A percentile compares a stretch with the other conserved stretches of the same genome.
These are phyloP conservation scores for Earliella scabrosa DNA, from an alignment of 1,284 basidiomycete genomes.

Conservation along the genomic window DNA sequence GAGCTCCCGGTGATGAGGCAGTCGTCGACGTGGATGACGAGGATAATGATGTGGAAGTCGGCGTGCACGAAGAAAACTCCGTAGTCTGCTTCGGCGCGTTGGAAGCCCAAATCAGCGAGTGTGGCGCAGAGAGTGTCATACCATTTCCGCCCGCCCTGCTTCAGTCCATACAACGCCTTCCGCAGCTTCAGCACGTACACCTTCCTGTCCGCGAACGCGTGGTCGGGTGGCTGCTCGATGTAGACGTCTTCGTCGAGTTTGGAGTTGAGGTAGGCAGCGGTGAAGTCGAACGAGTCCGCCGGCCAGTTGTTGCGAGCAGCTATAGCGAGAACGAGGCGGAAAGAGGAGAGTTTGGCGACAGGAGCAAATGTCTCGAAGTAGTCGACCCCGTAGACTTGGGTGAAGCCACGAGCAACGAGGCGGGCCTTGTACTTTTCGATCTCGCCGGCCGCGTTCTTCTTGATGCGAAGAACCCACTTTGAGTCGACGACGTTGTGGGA, in stretches of 20 bases:
- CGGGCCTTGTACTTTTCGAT: constrained; percentile 40
- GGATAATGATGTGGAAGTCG: constrained; percentile 13
- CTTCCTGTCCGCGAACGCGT: not conserved
- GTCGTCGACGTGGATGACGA: constrained; percentile 39
- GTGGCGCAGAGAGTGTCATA: constrained; percentile 11
- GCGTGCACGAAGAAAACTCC: constrained; percentile 22
- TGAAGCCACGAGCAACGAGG: constrained; percentile 43
- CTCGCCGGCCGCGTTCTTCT: constrained; percentile 35
- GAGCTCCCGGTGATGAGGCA: constrained; percentile 25
- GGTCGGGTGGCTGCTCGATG: constrained; percentile 42
- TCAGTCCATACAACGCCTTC: constrained; percentile 31
- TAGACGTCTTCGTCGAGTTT: constrained; percentile 34
- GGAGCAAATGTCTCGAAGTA: constrained; percentile 40
- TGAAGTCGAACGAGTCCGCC: constrained; percentile 46
- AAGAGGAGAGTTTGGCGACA: constrained; percentile 29
- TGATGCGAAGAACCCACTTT: too few species aligned
- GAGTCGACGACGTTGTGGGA: constrained; percentile 26
- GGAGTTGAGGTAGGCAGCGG: constrained; percentile 44
- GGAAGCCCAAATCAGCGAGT: constrained; percentile 23
- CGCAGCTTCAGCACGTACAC: constrained; percentile 6
- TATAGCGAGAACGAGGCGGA: constrained; percentile 35
- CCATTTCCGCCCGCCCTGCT: constrained; percentile 30
- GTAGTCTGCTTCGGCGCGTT: constrained; percentile 18
- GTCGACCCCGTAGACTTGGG: constrained; percentile 42
- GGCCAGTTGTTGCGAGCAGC: constrained; percentile 37